Conservation (phyloP, 768 basidiomycete species). For the Psilocybe subaeruginosa region DNA sequence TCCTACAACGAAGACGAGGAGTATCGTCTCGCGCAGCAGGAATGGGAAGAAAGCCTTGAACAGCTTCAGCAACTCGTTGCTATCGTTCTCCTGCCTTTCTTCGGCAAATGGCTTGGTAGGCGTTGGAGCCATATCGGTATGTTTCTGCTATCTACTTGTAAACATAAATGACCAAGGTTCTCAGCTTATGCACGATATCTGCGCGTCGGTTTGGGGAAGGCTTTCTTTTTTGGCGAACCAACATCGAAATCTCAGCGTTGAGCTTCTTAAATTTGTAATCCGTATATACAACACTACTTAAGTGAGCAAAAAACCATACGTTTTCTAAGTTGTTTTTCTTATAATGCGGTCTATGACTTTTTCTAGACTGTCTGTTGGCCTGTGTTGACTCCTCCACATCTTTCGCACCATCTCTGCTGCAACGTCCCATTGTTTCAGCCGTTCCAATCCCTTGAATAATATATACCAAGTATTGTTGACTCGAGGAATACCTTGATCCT, state of each 20-base stretch:
- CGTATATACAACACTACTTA: not conserved
- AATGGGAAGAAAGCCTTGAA: slow-evolving; percentile 90
- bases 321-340: slow-evolving; percentile 14
- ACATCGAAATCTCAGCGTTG: not conserved
- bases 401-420: slow-evolving; percentile 65
- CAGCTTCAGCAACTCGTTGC: slow-evolving; percentile 84
- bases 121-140: slow-evolving; percentile 86
- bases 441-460: slow-evolving; percentile 65
- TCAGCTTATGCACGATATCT: slow-evolving; percentile 75
- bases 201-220: slow-evolving; percentile 59
- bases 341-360: slow-evolving; percentile 53
- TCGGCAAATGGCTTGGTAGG: slow-evolving; percentile 89
- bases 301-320: not conserved
- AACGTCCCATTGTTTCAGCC: slow-evolving; percentile 58
- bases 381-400: slow-evolving; percentile 52
- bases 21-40: slow-evolving; percentile 76
- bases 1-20: slow-evolving; percentile 74
- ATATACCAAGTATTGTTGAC: slow-evolving; percentile 78
- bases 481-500: slow-evolving; percentile 44
- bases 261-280: not conserved
- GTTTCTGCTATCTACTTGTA: slow-evolving; percentile 29
- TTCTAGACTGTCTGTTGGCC: slow-evolving; percentile 46
- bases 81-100: slow-evolving; percentile 79
- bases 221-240: slow-evolving; percentile 59
- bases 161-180: slow-evolving; percentile 9